Conservation (phyloP, 129 eudicot species). For the Oenanthe sinensis region DNA sequence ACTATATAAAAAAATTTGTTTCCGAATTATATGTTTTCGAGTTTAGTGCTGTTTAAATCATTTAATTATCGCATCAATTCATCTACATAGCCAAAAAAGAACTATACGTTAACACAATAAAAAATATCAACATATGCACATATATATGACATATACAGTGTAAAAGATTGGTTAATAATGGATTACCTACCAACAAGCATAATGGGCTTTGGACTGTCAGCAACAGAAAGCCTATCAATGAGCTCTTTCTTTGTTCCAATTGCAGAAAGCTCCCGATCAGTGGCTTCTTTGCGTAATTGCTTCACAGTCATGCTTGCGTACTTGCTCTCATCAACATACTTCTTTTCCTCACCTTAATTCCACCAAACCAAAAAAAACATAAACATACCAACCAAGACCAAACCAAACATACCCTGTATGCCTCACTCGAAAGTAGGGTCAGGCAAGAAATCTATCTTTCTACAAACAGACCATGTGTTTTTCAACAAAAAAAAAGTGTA, state of each 20-base stretch:
- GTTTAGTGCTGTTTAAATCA: not conserved
- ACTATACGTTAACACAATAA: not conserved
- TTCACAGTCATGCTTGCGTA: slow-evolving; percentile 36
- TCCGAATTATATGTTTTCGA: not conserved
- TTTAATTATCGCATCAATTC: not conserved
- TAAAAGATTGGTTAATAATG: not conserved
- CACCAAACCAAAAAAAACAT: not conserved
- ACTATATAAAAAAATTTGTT: not conserved
- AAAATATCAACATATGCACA: not conserved
- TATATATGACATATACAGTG: too few species aligned
- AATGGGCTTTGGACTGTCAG: slow-evolving; percentile 17
- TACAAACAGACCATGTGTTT: not conserved
- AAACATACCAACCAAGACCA: not conserved
- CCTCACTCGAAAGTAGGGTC: not conserved
- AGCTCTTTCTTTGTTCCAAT: slow-evolving; percentile 74
- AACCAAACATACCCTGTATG: not conserved
- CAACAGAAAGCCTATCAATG: slow-evolving; percentile 45
- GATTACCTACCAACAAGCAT: slow-evolving; percentile 22
- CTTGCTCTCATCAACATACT: slow-evolving; percentile 37
- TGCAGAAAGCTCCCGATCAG: slow-evolving; percentile 42
- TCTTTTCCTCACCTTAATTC: not conserved
- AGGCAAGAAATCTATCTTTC: not conserved
- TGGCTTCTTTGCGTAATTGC: slow-evolving; percentile 58
- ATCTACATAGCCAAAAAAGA: not conserved
- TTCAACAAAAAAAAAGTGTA: not conserved